These are phyloP conservation scores for Diplodia scrobiculata DNA, from an alignment of 2,329 filamentous ascomycete genomes.

Conservation along the genomic window DNA sequence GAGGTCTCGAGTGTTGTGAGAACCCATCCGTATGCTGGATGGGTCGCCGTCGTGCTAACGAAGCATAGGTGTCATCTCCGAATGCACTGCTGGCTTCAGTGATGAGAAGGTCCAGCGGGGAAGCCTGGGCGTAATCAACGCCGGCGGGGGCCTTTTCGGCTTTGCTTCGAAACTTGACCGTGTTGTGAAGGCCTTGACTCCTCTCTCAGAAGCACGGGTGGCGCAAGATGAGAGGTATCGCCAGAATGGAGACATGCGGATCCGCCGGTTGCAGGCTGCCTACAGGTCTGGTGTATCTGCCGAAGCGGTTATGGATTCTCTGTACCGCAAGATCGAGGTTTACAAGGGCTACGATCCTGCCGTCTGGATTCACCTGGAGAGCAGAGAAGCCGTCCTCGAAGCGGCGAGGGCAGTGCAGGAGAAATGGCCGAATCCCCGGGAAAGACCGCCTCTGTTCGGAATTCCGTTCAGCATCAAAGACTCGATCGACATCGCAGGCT, in stretches of 20 bases:
- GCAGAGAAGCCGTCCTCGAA: conserved; percentile 45
- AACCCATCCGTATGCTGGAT: not conserved
- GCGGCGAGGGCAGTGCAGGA: conserved; percentile 48
- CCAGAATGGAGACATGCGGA: conserved; percentile 48
- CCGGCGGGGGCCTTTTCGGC: conserved; percentile 57
- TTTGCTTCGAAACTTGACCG: conserved; percentile 52
- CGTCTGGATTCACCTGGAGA: conserved; percentile 55
- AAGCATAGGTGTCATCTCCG: conserved; percentile 43
- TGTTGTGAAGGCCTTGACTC: conserved; percentile 38
- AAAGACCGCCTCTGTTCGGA: conserved; percentile 56
- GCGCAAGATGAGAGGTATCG: conserved; percentile 15
- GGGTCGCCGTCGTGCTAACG: not conserved
- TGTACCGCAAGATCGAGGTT: conserved; percentile 53
- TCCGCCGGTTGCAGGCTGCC: conserved; percentile 48
- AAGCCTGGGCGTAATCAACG: conserved; percentile 55
- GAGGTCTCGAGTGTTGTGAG: conserved; percentile 62
- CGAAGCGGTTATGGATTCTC: conserved; percentile 48
- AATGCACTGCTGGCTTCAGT: conserved; percentile 54
- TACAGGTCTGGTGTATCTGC: conserved; percentile 52
- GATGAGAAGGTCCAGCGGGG: conserved; percentile 51
- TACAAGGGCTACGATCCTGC: conserved; percentile 54
- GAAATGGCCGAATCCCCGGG: conserved; percentile 46
- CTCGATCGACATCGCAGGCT: conserved; percentile 56
- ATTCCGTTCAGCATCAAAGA: conserved; percentile 62
- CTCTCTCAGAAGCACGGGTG: conserved; percentile 30